phyloP scores from a whole-genome alignment of 225 moss, liverwort and hornwort species.

The Polytrichum formosum region DNA sequence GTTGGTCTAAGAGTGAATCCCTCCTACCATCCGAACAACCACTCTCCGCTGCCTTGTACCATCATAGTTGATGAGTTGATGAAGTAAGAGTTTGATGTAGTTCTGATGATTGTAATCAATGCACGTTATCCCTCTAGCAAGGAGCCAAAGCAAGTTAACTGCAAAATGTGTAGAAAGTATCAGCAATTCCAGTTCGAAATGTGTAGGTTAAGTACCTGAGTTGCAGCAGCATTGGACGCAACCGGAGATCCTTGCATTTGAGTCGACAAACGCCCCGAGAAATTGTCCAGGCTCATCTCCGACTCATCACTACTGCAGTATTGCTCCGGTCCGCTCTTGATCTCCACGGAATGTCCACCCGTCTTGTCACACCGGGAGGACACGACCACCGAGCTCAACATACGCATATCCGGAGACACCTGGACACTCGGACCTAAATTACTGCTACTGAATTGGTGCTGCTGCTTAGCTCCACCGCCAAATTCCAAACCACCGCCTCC shows the following conservation, averaged over 20 bases:
- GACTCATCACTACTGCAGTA: constrained; percentile 28
- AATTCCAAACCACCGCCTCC: constrained; percentile 22
- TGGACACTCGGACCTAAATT: constrained; percentile 30
- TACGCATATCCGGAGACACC: constrained; percentile 22
- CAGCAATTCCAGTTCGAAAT: no score
- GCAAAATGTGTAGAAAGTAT: no score
- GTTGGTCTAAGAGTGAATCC: no score
- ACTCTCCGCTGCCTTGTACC: no score
- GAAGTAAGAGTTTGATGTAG: no score
- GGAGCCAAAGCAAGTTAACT: no score
- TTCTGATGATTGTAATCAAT: no score
- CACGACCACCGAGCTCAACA: constrained; percentile 20
- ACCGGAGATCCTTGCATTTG: constrained; percentile 17
- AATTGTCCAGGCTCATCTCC: constrained; percentile 46
- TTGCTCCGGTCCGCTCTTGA: constrained; percentile 22
- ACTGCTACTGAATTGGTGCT: constrained; percentile 8
- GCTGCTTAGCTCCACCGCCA: constrained; percentile 7
- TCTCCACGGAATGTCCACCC: constrained; percentile 40
- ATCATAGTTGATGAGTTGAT: no score
- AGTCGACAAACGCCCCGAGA: constrained; percentile 26
- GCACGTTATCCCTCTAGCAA: no score
- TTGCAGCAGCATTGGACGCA: constrained; percentile 1
- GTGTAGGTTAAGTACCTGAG: constrained; percentile 23
- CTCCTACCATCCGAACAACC: no score
- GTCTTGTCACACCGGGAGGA: constrained; percentile 45